Base-by-base conservation (phyloP, 805 yeast species). In the Diddensiella caesifluorescens region DNA sequence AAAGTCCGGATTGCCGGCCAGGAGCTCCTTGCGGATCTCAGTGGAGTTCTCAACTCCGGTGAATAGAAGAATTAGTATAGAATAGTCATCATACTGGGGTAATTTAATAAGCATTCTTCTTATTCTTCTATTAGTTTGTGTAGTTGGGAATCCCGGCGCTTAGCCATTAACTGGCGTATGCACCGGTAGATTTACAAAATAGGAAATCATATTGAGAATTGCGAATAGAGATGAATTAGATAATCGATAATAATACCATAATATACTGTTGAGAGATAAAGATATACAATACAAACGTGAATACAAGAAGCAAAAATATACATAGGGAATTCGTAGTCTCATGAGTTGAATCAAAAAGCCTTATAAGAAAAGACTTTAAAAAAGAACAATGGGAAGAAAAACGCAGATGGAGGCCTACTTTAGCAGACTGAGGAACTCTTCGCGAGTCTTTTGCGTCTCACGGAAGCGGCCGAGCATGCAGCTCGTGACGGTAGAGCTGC, bases 381-480 rank as follows among this genome's bases (percentile, higher is more conserved):
- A 16, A 13, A 33, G 5, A 21, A 22, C 7, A 25, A 7, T 19
- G 32, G 15, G 15, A 13, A 19, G 15, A n/a, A n/a, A 12, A 25
- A 25, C 9, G 27, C 27, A 12, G 13, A 31, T 38, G 13, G 7
- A 13, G 9, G n/a, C 22, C 39, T 39, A 38, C 30, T 42, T 48
- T 22, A 89, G 68, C 47, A 89, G 69, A 9, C 89, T 82, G 59
- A 92, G 73, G 56, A 92, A 92, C 65, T 92, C 98, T 59, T 92
- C 98, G 59, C 98, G 78, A 2, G 98, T 92, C 70, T 86, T 87
- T 62, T 89, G 96, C 32, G 87, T 87, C 42, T 80, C 83, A 57
- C 97, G 75, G 71, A 92, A 92, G 52, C 95, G 84, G 6, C 98
- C 98, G 54, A 92, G 73, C 97, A 92, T 90, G 60, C 97, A 90